Percentiles rank a stretch among this genome's conserved stretches.
These are phyloP conservation scores for Micractinium sp. DNA, from an alignment of 139 green algal species.

Conservation along the genomic window DNA sequence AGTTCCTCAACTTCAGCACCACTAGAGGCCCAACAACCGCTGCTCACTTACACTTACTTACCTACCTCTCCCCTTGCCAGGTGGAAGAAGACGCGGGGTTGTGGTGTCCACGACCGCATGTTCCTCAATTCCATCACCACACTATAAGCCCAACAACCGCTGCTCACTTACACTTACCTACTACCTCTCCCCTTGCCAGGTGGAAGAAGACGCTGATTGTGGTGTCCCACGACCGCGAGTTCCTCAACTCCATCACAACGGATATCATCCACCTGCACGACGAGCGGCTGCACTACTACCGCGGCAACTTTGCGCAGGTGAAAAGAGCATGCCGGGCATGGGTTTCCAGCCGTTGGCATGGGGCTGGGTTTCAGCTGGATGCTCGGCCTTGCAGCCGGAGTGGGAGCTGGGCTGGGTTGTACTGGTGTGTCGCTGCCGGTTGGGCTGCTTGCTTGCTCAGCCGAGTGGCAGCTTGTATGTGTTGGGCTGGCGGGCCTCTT, in stretches of 20 bases:
- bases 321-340: not conserved
- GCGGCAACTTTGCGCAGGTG: constrained; percentile 87
- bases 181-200: constrained; percentile 30
- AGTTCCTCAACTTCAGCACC: not conserved
- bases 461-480: no score
- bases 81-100: constrained; percentile 99
- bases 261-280: constrained; percentile 99
- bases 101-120: constrained; percentile 77
- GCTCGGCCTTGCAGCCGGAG: no score
- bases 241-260: constrained; percentile 98
- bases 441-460: not conserved
- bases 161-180: no score
- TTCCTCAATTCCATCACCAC: constrained; percentile 28
- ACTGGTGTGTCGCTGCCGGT: no score
- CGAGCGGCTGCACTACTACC: constrained; percentile 93
- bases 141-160: no score
- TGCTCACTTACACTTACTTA: not conserved
- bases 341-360: no score
- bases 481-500: no score
- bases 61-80: constrained; percentile 31
- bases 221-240: constrained; percentile 98
- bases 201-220: constrained; percentile 99
- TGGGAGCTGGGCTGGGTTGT: not conserved
- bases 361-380: no score
- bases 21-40: no score